Percentiles rank a stretch among this genome's conserved stretches.
Conservation (phyloP, 768 basidiomycete species). For the Suillus tomentosus region DNA sequence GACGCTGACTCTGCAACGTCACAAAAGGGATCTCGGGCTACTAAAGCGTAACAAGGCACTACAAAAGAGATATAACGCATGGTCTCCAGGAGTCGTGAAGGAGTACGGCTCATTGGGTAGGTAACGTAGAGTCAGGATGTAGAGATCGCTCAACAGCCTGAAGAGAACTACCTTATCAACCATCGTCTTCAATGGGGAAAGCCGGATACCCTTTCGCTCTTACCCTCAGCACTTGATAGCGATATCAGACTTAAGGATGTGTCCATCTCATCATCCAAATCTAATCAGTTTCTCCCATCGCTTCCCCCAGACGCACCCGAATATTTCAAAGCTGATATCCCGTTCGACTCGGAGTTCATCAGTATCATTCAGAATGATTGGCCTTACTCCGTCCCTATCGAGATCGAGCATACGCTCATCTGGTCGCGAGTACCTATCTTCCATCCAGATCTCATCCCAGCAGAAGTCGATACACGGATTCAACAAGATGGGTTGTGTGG, state of each 20-base stretch:
- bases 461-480: constrained; percentile 55
- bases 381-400: constrained; percentile 85
- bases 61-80: constrained; percentile 66
- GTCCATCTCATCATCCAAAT: not conserved
- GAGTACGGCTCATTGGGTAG: constrained; percentile 69
- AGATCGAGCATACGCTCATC: constrained; percentile 73
- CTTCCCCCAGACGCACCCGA: constrained; percentile 42
- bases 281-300: constrained; percentile 25
- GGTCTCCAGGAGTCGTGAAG: constrained; percentile 53
- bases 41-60: constrained; percentile 73
- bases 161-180: constrained; percentile 71
- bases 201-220: constrained; percentile 62
- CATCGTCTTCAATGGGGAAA: constrained; percentile 77
- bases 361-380: constrained; percentile 84
- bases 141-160: constrained; percentile 6
- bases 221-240: constrained; percentile 51
- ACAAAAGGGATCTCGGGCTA: constrained; percentile 48
- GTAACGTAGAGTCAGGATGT: constrained; percentile 22
- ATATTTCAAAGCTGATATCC: constrained; percentile 69
- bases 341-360: constrained; percentile 48
- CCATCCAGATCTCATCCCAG: constrained; percentile 55
- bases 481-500: constrained; percentile 81
- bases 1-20: not conserved
- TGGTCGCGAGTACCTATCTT: constrained; percentile 79
- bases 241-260: not conserved